Percentiles rank a stretch among this genome's conserved stretches.
Evolutionary conservation across 192 early-diverging fungal genomes (phyloP).

Genomic region (Coemansia guatemalensis): DNA sequence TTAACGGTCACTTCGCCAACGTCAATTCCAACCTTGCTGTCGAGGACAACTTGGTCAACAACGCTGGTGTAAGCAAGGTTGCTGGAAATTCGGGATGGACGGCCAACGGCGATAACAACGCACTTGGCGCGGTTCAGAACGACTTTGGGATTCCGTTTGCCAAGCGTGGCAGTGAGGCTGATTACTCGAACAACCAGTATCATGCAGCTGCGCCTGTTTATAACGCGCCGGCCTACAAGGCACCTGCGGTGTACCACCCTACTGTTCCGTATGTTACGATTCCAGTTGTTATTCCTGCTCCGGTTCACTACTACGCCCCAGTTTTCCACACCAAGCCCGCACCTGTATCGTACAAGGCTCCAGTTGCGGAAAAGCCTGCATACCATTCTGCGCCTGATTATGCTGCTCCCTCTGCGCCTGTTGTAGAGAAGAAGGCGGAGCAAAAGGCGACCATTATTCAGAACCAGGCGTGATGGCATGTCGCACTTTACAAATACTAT

Average conservation of each 20-base stretch:
- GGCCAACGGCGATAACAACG: slow-evolving; percentile 30
- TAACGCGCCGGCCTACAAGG: neutral
- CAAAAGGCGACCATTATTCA: slow-evolving; percentile 21
- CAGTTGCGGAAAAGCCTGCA: slow-evolving; percentile 17
- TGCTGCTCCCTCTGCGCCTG: slow-evolving; percentile 1
- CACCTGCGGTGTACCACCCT: slow-evolving; percentile 15
- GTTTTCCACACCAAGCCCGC: slow-evolving; percentile 6
- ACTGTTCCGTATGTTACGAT: slow-evolving; percentile 5
- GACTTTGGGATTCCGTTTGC: neutral
- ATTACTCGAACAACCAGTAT: slow-evolving; percentile 9
- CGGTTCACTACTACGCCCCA: slow-evolving; percentile 13
- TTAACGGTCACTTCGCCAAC: slow-evolving; percentile 19
- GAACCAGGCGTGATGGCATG: slow-evolving; percentile 13
- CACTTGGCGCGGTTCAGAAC: slow-evolving; percentile 27
- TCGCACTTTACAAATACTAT: neutral
- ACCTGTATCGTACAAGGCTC: slow-evolving; percentile 8
- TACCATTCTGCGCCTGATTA: slow-evolving; percentile 8
- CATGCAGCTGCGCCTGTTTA: slow-evolving; percentile 11
- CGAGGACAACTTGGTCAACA: slow-evolving; percentile 35
- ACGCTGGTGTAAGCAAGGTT: slow-evolving; percentile 14
- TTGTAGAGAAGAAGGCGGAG: slow-evolving; percentile 1
- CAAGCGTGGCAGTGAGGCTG: slow-evolving; percentile 17
- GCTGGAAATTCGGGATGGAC: slow-evolving; percentile 34
- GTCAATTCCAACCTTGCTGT: slow-evolving; percentile 19
- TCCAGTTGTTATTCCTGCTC: slow-evolving; percentile 17